Evolutionary conservation across 805 yeast species (phyloP), one percentile per base, ranked within the genome.

Genomic region (Komagataella pastoris): DNA sequence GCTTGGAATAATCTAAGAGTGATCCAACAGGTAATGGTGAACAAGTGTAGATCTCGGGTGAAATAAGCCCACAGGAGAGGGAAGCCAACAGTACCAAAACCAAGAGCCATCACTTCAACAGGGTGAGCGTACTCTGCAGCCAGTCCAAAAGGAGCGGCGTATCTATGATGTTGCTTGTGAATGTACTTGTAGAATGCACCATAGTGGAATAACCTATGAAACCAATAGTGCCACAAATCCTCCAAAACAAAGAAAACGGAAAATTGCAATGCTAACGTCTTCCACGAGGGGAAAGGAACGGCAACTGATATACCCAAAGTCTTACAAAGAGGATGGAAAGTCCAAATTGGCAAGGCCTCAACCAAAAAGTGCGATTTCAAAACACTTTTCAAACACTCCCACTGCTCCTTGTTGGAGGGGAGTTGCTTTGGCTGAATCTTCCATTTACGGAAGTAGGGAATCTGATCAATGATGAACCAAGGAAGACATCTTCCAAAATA

Each of bases 101-200:
- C 83, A 51, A 78, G 67, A 30, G 76, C 69, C 68, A 74, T 72
- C 43, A 78, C 81, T 63, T 78, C 83, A 30, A 73, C 63, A 1
- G 83, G 83, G 54, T 78, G 83, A 17, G 82, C 82, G 55, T 77
- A 78, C 55, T 78, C 83, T 5, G 83, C 83, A 30, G 82, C 68
- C 53, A 78, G 67, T 2, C 83, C 83, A 61, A 78, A 78, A 5
- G 83, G 83, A 10, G 83, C 82, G 17, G 82, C 80, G 56, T 77
- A 78, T 57, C 76, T 66, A 59, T 78, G 83, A 61, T 78, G 83
- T 59, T 76, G 81, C 62, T 78, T 78, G 60, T 78, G 83, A 54
- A 78, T 72, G 57, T 76, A 71, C 59, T 74, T 77, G 65, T 78
- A 78, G 58, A 78, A 78, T 48, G 72, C 67, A 5, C 82, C 81